These are phyloP conservation scores for Ensete ventricosum DNA, from an alignment of 176 grass and related monocot genomes.

Conservation along the genomic window DNA sequence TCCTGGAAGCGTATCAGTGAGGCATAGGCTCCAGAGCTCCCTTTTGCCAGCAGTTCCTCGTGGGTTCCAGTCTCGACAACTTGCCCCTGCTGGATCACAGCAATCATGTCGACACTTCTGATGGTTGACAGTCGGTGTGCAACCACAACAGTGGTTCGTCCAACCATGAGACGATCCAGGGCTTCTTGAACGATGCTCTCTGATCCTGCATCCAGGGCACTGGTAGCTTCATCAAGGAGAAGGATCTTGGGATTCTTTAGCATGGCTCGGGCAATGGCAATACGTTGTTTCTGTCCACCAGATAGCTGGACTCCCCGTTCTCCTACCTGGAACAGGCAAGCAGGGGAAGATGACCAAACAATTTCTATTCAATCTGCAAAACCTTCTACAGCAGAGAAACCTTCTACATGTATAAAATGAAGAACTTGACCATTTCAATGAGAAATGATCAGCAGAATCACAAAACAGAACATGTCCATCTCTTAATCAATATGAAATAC, in stretches of 20 bases:
- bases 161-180: conserved; percentile 61
- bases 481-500: neutral
- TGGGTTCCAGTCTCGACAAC: conserved; percentile 72
- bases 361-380: neutral
- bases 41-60: conserved; percentile 62
- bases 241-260: conserved; percentile 70
- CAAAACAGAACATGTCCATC: neutral
- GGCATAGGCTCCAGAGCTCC: conserved; percentile 47
- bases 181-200: conserved; percentile 80
- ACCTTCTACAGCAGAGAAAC: neutral
- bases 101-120: conserved; percentile 54
- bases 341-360: neutral
- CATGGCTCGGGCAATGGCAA: conserved; percentile 84
- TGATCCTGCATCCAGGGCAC: conserved; percentile 61
- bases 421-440: no score
- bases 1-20: conserved; percentile 70
- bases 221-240: conserved; percentile 71
- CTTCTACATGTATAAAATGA: no score
- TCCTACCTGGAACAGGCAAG: conserved; percentile 27
- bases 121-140: conserved; percentile 68
- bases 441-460: neutral
- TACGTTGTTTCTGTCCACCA: conserved; percentile 73
- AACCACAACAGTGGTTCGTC: conserved; percentile 60
- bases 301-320: conserved; percentile 69
- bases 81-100: conserved; percentile 69